phyloP scores from a whole-genome alignment of 768 basidiomycete genomes.

The Tulasnella sp. region DNA sequence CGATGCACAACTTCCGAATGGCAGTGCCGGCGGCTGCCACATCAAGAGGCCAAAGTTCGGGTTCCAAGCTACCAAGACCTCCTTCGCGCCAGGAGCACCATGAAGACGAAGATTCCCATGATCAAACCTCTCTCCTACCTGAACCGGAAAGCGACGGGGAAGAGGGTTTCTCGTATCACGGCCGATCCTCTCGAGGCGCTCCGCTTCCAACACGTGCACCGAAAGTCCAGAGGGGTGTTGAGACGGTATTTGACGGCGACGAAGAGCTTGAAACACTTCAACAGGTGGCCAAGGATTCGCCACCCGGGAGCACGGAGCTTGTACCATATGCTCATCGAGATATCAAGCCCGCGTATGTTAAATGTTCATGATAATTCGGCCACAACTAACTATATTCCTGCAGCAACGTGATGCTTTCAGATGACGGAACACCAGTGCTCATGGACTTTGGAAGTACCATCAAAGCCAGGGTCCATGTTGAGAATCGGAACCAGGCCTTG shows the following conservation, averaged over 20 bases:
- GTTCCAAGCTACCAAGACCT: slow-evolving; percentile 12
- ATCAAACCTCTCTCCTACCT: slow-evolving; percentile 67
- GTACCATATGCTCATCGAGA: slow-evolving; percentile 96
- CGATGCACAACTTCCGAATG: slow-evolving; percentile 81
- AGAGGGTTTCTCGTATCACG: slow-evolving; percentile 68
- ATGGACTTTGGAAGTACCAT: slow-evolving; percentile 97
- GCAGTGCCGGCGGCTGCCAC: slow-evolving; percentile 28
- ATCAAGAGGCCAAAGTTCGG: slow-evolving; percentile 23
- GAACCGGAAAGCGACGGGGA: slow-evolving; percentile 72
- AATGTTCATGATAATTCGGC: not conserved
- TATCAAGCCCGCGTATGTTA: slow-evolving; percentile 87
- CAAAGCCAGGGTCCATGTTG: slow-evolving; percentile 77
- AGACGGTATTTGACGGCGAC: slow-evolving; percentile 75
- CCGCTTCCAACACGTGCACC: not conserved
- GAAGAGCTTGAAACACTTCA: slow-evolving; percentile 51
- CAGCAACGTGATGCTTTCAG: slow-evolving; percentile 95
- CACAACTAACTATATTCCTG: not conserved
- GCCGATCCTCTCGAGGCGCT: slow-evolving; percentile 30
- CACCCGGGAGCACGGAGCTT: slow-evolving; percentile 47
- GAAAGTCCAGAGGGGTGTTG: slow-evolving; percentile 46
- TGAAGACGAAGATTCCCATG: slow-evolving; percentile 39
- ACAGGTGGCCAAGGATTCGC: slow-evolving; percentile 29
- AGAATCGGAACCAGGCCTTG: slow-evolving; percentile 80
- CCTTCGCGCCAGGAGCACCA: slow-evolving; percentile 20
- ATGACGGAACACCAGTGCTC: slow-evolving; percentile 85